Conservation (phyloP, 352 stramenopile species). For the Globisporangium apiculatum region DNA sequence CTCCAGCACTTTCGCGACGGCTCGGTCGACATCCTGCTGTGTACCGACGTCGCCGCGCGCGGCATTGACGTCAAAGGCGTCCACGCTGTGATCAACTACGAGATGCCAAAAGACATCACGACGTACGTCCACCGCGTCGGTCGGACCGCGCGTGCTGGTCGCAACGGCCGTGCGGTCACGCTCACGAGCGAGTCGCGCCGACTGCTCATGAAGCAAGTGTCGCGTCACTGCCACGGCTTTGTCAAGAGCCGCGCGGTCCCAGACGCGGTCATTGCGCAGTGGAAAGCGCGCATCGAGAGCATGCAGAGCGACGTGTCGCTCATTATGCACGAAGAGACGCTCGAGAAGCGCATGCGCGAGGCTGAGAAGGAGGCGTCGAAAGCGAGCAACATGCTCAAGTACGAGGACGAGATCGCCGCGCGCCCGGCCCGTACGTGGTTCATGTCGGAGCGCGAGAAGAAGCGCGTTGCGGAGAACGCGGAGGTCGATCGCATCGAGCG, state of each 20-base stretch:
- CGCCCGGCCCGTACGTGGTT: slow-evolving; percentile 90
- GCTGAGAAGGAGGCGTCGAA: slow-evolving; percentile 87
- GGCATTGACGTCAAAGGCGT: slow-evolving; percentile 98
- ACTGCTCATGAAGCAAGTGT: slow-evolving; percentile 93
- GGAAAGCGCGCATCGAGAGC: slow-evolving; percentile 77
- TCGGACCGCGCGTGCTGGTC: slow-evolving; percentile 95
- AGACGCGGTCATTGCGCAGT: slow-evolving; percentile 82
- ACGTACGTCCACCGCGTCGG: slow-evolving; percentile 99
- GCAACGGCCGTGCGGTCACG: slow-evolving; percentile 86
- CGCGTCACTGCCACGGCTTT: slow-evolving; percentile 81
- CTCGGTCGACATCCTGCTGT: slow-evolving; percentile 94
- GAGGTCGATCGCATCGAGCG: slow-evolving; percentile 51
- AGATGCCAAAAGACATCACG: slow-evolving; percentile 97
- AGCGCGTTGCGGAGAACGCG: slow-evolving; percentile 61
- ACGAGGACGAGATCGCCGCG: slow-evolving; percentile 87
- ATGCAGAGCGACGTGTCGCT: slow-evolving; percentile 74
- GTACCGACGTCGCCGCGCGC: slow-evolving; percentile 97
- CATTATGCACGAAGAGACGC: slow-evolving; percentile 83
- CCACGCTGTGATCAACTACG: slow-evolving; percentile 99
- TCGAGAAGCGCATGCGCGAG: slow-evolving; percentile 87
- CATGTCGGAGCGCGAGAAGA: slow-evolving; percentile 88
- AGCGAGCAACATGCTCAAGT: slow-evolving; percentile 86
- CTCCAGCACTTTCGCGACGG: slow-evolving; percentile 95
- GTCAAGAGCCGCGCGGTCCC: slow-evolving; percentile 89
- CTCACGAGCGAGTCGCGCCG: slow-evolving; percentile 87